Evolutionary conservation across 1,139 yeast genomes (phyloP).

Genomic region (Magnusiomyces magnusii): DNA sequence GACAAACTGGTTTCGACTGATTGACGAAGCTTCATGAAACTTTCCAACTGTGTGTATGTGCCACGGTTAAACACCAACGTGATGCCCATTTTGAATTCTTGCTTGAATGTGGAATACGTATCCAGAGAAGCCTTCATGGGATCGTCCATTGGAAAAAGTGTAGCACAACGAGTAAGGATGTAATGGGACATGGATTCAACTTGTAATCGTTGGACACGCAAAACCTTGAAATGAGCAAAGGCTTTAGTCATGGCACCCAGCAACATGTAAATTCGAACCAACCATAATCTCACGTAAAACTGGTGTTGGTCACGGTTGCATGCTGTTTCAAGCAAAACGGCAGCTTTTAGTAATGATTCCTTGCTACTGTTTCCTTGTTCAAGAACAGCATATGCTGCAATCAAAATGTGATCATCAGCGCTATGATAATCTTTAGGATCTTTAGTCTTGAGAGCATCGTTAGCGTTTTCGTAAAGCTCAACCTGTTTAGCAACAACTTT

Average conservation of each 20-base stretch:
- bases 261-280: constrained; percentile 54
- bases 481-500: constrained; percentile 29
- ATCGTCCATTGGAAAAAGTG: constrained; percentile 35
- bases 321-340: constrained; percentile 44
- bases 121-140: constrained; percentile 24
- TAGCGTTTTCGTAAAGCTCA: constrained; percentile 34
- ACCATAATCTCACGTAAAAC: constrained; percentile 61
- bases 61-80: constrained; percentile 46
- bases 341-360: constrained; percentile 29
- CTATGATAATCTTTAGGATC: constrained; percentile 54
- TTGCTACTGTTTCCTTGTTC: constrained; percentile 16
- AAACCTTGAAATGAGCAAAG: constrained; percentile 41
- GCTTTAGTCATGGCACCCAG: constrained; percentile 52
- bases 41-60: constrained; percentile 53
- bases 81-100: constrained; percentile 44
- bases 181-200: constrained; percentile 64
- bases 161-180: constrained; percentile 43
- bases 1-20: constrained; percentile 25
- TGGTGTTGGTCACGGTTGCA: constrained; percentile 51
- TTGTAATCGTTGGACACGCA: constrained; percentile 72
- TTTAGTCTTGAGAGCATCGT: constrained; percentile 33
- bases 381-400: constrained; percentile 36
- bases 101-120: constrained; percentile 43
- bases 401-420: constrained; percentile 56
- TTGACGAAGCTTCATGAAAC: constrained; percentile 42